Evolutionary conservation across 2,329 filamentous ascomycete genomes (phyloP).

Genomic region (Zymoseptoria brevis): DNA sequence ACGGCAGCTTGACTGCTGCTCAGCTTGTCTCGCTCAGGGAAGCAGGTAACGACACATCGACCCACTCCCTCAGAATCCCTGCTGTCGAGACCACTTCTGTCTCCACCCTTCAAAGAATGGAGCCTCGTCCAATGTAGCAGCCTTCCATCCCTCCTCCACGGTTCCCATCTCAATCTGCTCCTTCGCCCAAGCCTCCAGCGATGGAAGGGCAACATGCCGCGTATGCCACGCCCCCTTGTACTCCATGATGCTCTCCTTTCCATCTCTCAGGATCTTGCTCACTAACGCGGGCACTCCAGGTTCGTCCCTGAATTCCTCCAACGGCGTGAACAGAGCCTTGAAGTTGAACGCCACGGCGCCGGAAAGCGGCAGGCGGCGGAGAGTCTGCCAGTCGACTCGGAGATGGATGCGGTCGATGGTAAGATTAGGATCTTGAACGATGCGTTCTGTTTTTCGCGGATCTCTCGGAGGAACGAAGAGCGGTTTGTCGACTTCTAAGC

Average conservation of each 20-base stretch:
- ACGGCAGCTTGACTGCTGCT: background rate
- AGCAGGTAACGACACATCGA: background rate
- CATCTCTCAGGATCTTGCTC: slow-evolving; percentile 60
- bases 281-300: slow-evolving; percentile 63
- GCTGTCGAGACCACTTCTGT: slow-evolving; percentile 60
- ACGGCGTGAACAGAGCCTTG: slow-evolving; percentile 73
- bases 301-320: slow-evolving; percentile 62
- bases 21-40: background rate
- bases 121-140: slow-evolving; percentile 61
- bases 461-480: slow-evolving; percentile 66
- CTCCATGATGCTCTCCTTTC: slow-evolving; percentile 62
- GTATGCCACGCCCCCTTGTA: slow-evolving; percentile 80
- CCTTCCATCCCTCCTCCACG: slow-evolving; percentile 56
- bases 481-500: slow-evolving; percentile 65
- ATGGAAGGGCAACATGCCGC: slow-evolving; percentile 62
- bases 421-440: slow-evolving; percentile 50
- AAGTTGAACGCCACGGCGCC: slow-evolving; percentile 78
- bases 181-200: slow-evolving; percentile 53
- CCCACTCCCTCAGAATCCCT: slow-evolving; percentile 42
- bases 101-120: slow-evolving; percentile 73
- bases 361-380: slow-evolving; percentile 68
- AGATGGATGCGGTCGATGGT: slow-evolving; percentile 55
- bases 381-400: slow-evolving; percentile 81
- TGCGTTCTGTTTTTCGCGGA: slow-evolving; percentile 54
- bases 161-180: slow-evolving; percentile 57